Evolutionary conservation across 2,329 filamentous ascomycete genomes (phyloP).

Genomic region (Leptographium wingfieldii): DNA sequence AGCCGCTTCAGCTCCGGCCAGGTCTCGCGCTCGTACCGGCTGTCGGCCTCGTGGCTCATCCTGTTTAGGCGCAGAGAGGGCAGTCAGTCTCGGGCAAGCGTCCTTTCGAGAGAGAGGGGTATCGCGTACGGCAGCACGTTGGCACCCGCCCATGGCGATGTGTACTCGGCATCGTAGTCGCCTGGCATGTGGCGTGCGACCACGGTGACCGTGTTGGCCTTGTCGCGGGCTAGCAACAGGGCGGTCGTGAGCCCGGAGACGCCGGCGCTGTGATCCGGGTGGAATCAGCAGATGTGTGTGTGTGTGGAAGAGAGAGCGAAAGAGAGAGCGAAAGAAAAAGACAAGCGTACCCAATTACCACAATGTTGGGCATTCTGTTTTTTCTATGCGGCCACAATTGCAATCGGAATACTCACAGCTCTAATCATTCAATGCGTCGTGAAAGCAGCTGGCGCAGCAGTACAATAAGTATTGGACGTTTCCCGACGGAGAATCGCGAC

Average conservation of each 20-base stretch:
- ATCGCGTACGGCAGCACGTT: conserved; percentile 59
- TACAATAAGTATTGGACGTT: not conserved
- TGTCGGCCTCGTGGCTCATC: conserved; percentile 29
- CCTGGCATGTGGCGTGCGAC: conserved; percentile 78
- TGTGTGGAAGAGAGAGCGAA: no score
- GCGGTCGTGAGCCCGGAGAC: conserved; percentile 40
- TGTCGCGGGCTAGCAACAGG: conserved; percentile 31
- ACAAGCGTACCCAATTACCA: conserved; percentile 23
- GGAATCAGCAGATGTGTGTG: not conserved
- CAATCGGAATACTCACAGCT: not conserved
- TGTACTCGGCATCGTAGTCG: conserved; percentile 84
- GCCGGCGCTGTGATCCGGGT: conserved; percentile 25
- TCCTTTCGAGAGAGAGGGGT: not conserved
- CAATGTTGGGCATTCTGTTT: conserved; percentile 22
- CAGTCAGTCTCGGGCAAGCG: not conserved
- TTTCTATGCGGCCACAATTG: not conserved
- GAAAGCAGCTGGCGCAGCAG: not conserved
- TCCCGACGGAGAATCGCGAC: not conserved
- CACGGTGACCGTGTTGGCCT: conserved; percentile 27
- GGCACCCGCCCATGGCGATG: conserved; percentile 79
- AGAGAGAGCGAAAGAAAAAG: not conserved
- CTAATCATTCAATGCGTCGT: no score
- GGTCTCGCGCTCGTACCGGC: conserved; percentile 49
- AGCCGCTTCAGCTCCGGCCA: conserved; percentile 50
- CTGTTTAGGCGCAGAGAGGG: conserved; percentile 17